Conservation (phyloP, 768 basidiomycete species). For the Dacryopinax spathularia region DNA sequence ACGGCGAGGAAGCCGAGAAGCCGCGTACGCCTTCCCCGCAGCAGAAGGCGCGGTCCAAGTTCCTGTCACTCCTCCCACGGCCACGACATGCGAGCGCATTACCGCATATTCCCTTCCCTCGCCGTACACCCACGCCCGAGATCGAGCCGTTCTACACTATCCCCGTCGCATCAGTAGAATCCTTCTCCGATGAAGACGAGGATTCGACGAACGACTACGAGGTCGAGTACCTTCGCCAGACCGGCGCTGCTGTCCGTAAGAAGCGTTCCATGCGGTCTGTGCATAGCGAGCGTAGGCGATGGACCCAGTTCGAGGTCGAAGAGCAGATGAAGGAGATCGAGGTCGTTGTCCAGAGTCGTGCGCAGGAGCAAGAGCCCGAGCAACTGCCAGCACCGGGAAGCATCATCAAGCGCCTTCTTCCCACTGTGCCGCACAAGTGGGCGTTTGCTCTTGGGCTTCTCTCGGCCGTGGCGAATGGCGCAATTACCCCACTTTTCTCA, state of each 20-base stretch:
- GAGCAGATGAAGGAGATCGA: neutral
- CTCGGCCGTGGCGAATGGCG: slow-evolving; percentile 57
- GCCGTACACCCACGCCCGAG: neutral
- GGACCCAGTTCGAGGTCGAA: neutral
- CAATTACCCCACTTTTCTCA: slow-evolving; percentile 85
- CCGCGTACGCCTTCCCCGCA: neutral
- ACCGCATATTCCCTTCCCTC: neutral
- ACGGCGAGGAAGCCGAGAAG: neutral
- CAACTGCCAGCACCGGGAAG: slow-evolving; percentile 12
- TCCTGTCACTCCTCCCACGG: neutral
- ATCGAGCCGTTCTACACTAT: neutral
- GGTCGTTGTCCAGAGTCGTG: neutral
- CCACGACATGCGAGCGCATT: neutral
- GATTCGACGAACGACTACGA: slow-evolving; percentile 13
- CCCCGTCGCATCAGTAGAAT: neutral
- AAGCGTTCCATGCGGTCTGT: neutral
- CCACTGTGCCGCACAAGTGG: slow-evolving; percentile 59
- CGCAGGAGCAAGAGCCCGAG: neutral
- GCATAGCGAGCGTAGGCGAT: slow-evolving; percentile 2
- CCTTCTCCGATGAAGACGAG: slow-evolving; percentile 11
- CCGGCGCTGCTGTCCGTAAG: neutral
- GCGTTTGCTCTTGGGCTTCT: slow-evolving; percentile 55
- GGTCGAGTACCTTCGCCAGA: neutral
- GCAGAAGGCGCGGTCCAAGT: neutral
- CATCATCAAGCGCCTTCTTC: slow-evolving; percentile 34